A percentile compares a stretch with the other conserved stretches of the same genome.
Conservation (phyloP, 2,329 filamentous ascomycete genomes). For the Fusarium humuli region DNA sequence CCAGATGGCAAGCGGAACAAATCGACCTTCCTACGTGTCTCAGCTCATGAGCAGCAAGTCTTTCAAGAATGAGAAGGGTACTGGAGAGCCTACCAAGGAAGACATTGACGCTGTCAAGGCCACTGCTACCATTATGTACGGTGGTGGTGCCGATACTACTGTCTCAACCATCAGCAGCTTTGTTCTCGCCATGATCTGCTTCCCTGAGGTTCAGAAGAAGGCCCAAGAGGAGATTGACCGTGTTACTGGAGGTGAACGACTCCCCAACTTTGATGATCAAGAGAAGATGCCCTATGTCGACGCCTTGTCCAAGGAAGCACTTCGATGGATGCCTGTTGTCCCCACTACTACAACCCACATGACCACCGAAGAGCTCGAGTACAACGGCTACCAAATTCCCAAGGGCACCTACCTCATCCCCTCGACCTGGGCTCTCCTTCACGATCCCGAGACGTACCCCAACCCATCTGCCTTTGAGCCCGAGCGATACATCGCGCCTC, state of each 20-base stretch:
- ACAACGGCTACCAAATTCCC: conserved; percentile 46
- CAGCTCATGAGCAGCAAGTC: conserved; percentile 39
- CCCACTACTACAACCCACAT: conserved; percentile 55
- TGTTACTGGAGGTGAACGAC: conserved; percentile 46
- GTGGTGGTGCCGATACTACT: conserved; percentile 48
- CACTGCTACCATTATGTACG: conserved; percentile 47
- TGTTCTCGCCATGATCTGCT: conserved; percentile 44
- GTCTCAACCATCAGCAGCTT: conserved; percentile 43
- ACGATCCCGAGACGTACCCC: conserved; percentile 75
- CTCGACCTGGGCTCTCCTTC: conserved; percentile 50
- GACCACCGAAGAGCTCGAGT: conserved; percentile 49
- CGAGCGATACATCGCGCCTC: conserved; percentile 48
- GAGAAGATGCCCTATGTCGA: conserved; percentile 48
- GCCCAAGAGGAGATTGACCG: conserved; percentile 47
- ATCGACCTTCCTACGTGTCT: conserved; percentile 46
- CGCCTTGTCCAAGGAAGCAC: conserved; percentile 48
- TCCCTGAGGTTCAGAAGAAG: conserved; percentile 41
- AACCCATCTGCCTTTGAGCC: conserved; percentile 51
- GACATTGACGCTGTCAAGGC: conserved; percentile 44
- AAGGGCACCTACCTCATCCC: conserved; percentile 45
- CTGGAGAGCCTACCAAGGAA: conserved; percentile 11
- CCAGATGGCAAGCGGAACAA: conserved; percentile 41
- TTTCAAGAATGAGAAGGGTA: conserved; percentile 10
- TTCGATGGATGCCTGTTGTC: conserved; percentile 49
- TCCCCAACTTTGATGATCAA: conserved; percentile 47